A percentile compares a stretch with the other conserved stretches of the same genome.
These are phyloP conservation scores for Meyerozyma guilliermondii DNA, from an alignment of 1,139 yeast species.

Conservation along the genomic window DNA sequence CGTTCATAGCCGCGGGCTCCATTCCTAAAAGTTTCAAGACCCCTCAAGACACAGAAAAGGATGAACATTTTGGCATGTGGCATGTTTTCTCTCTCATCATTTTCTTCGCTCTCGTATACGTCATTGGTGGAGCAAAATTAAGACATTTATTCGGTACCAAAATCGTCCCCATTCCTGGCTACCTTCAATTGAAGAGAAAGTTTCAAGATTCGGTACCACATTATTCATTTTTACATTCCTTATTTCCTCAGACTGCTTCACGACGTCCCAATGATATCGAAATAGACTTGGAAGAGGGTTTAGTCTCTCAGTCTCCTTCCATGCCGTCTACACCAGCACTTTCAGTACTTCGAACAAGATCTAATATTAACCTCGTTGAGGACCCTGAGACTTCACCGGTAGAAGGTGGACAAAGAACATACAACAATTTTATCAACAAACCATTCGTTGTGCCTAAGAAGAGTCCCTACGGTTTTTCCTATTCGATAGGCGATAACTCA, in stretches of 20 bases:
- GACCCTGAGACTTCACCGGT: slow-evolving; percentile 5
- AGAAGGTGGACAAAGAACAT: slow-evolving; percentile 7
- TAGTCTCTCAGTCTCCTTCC: slow-evolving; percentile 12
- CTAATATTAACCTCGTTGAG: slow-evolving; percentile 31
- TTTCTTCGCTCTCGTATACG: slow-evolving; percentile 14
- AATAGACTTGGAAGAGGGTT: slow-evolving; percentile 31
- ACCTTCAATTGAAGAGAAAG: slow-evolving; percentile 13
- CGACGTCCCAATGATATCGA: slow-evolving; percentile 16
- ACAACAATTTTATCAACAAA: slow-evolving; percentile 28
- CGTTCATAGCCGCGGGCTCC: slow-evolving; percentile 35
- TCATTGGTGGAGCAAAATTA: slow-evolving; percentile 14
- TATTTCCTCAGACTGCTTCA: slow-evolving; percentile 5
- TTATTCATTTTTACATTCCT: slow-evolving; percentile 4
- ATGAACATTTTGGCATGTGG: slow-evolving; percentile 11
- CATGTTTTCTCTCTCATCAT: slow-evolving; percentile 13
- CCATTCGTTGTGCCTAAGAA: slow-evolving; percentile 34
- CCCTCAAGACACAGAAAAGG: slow-evolving; percentile 16
- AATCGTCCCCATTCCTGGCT: slow-evolving; percentile 13
- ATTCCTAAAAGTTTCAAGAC: slow-evolving; percentile 7
- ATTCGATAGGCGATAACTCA: slow-evolving; percentile 16
- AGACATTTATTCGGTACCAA: slow-evolving; percentile 11
- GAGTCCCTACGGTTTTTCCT: slow-evolving; percentile 11
- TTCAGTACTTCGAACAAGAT: slow-evolving; percentile 35
- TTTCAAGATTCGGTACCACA: slow-evolving; percentile 10
- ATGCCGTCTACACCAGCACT: slow-evolving; percentile 11